Percentiles rank a stretch among this genome's conserved stretches.
Conservation (phyloP, 768 basidiomycete species). For the Tulasnella sp. region DNA sequence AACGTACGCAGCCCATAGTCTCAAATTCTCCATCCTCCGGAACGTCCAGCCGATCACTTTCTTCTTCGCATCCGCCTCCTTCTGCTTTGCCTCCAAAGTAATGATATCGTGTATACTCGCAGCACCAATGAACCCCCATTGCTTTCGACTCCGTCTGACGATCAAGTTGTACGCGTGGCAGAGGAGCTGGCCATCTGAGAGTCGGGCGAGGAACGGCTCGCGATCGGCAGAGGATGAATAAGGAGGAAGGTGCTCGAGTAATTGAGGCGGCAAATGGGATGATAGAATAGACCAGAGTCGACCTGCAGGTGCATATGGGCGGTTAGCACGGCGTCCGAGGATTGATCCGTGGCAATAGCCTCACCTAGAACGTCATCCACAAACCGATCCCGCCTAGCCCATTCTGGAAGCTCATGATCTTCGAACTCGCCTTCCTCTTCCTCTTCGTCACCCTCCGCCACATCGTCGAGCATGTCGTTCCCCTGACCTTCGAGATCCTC, state of each 20-base stretch:
- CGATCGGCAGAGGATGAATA: conserved; percentile 1
- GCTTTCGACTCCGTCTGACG: conserved; percentile 66
- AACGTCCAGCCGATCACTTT: conserved; percentile 64
- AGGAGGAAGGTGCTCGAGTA: conserved; percentile 23
- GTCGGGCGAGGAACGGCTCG: conserved; percentile 34
- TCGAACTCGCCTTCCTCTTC: conserved; percentile 39
- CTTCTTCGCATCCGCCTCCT: conserved; percentile 26
- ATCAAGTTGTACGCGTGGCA: conserved; percentile 72
- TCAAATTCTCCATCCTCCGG: conserved; percentile 71
- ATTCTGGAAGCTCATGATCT: conserved; percentile 62
- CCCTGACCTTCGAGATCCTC: not conserved
- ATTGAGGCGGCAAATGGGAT: conserved; percentile 44
- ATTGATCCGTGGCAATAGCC: conserved; percentile 17
- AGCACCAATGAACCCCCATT: conserved; percentile 77
- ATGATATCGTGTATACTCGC: conserved; percentile 73
- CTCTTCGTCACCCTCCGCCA: conserved; percentile 29
- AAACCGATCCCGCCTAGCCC: conserved; percentile 58
- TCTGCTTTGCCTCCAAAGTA: conserved; percentile 40
- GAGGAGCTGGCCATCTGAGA: conserved; percentile 69
- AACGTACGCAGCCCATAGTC: conserved; percentile 74
- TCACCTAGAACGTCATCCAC: conserved; percentile 46
- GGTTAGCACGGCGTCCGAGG: not conserved
- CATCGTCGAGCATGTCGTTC: conserved; percentile 18
- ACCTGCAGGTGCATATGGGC: conserved; percentile 29
- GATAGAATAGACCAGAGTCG: conserved; percentile 53